phyloP scores from a whole-genome alignment of 495 filamentous ascomycete genomes.

The Clohesyomyces aquaticus region DNA sequence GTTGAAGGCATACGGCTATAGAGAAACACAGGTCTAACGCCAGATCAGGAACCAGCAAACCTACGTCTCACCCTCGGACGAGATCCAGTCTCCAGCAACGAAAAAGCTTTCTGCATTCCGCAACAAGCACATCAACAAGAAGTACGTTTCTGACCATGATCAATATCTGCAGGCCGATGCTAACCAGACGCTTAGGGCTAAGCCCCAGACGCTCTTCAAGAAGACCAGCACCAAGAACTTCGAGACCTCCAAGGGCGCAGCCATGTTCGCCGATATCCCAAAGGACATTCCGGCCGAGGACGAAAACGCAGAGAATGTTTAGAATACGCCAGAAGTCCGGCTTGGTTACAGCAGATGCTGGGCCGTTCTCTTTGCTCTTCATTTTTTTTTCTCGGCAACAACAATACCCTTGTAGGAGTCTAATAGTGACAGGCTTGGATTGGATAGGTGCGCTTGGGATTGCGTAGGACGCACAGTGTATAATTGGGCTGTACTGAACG shows the following conservation, averaged over 20 bases:
- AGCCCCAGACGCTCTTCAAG: constrained; percentile 42
- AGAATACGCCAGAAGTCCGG: too few relatives aligned
- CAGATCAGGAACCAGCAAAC: constrained; percentile 52
- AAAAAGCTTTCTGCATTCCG: constrained; percentile 84
- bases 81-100: constrained; percentile 91
- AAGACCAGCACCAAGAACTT: constrained; percentile 41
- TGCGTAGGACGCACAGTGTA: not conserved
- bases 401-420: constrained; percentile 3
- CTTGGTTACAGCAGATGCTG: not conserved
- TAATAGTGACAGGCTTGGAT: not conserved
- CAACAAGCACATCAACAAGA: constrained; percentile 73
- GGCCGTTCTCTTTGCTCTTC: too few relatives aligned
- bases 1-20: constrained; percentile 30
- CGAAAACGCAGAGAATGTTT: not conserved
- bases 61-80: constrained; percentile 91
- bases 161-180: constrained; percentile 4
- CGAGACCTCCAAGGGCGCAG: constrained; percentile 32
- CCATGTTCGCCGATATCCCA: constrained; percentile 39
- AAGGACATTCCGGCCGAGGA: constrained; percentile 22
- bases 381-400: too few relatives aligned
- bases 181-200: constrained; percentile 27
- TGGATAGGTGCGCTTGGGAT: too few relatives aligned
- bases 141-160: constrained; percentile 34
- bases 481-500: not conserved
- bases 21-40: not conserved